These are phyloP conservation scores for Fusarium chlamydosporum DNA, from an alignment of 2,329 filamentous ascomycete species.

Conservation along the genomic window DNA sequence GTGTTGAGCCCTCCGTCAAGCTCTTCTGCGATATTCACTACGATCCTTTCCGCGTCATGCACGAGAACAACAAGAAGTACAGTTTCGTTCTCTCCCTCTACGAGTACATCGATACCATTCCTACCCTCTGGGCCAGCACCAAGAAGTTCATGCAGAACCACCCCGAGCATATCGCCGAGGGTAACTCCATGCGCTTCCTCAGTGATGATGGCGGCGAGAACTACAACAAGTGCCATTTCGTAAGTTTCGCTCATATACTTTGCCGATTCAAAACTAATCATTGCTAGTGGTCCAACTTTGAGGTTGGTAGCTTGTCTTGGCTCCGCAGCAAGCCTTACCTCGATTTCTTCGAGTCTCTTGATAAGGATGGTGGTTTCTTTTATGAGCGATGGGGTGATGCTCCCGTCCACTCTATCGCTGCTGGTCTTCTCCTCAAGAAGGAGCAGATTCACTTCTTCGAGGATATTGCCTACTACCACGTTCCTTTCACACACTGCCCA, in stretches of 20 bases:
- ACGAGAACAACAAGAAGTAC: slow-evolving; percentile 97
- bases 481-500: slow-evolving; percentile 97
- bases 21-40: slow-evolving; percentile 96
- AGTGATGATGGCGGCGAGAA: slow-evolving; percentile 91
- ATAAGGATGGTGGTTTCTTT: slow-evolving; percentile 95
- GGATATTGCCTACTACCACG: slow-evolving; percentile 98
- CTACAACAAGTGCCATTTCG: slow-evolving; percentile 98
- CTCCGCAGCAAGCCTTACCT: slow-evolving; percentile 88
- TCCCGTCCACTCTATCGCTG: slow-evolving; percentile 97
- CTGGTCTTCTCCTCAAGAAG: slow-evolving; percentile 87
- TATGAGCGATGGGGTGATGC: slow-evolving; percentile 99
- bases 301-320: slow-evolving; percentile 95
- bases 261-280: slow-evolving; percentile 34
- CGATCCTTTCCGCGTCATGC: slow-evolving; percentile 97
- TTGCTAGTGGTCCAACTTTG: slow-evolving; percentile 96
- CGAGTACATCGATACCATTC: slow-evolving; percentile 97
- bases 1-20: slow-evolving; percentile 96
- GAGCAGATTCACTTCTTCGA: slow-evolving; percentile 99
- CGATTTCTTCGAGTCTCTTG: slow-evolving; percentile 91
- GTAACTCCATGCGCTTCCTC: slow-evolving; percentile 91
- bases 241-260: slow-evolving; percentile 60
- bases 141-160: slow-evolving; percentile 94
- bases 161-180: slow-evolving; percentile 86
- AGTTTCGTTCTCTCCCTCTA: slow-evolving; percentile 95
- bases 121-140: slow-evolving; percentile 93